Evolutionary conservation across 495 filamentous ascomycete species (phyloP).

Genomic region (Jackrogersella multiformis): DNA sequence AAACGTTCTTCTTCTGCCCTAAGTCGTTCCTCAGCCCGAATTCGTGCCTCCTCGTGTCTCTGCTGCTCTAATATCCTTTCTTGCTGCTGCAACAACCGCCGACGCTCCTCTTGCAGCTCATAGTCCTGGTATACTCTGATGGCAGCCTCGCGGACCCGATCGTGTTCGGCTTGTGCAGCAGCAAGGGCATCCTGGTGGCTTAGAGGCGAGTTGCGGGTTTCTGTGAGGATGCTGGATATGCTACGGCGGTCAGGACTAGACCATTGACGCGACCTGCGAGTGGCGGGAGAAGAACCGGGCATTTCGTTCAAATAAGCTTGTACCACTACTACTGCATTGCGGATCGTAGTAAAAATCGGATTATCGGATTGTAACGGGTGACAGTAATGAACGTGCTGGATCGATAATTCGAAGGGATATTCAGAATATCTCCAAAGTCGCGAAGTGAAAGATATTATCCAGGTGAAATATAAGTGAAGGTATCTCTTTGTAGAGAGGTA

Average conservation of each 20-base stretch:
- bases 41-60: conserved; percentile 62
- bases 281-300: conserved; percentile 51
- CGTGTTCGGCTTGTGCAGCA: conserved; percentile 68
- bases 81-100: conserved; percentile 58
- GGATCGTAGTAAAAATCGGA: too few species aligned
- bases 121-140: conserved; percentile 56
- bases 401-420: background rate
- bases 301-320: conserved; percentile 38
- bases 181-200: conserved; percentile 70
- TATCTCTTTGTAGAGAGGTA: background rate
- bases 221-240: conserved; percentile 50
- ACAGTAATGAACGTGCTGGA: background rate
- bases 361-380: background rate
- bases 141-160: conserved; percentile 70
- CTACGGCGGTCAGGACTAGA: conserved; percentile 47
- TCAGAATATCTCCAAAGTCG: background rate
- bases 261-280: conserved; percentile 48
- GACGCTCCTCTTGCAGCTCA: conserved; percentile 56
- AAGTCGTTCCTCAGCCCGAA: conserved; percentile 54
- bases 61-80: conserved; percentile 52
- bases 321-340: conserved; percentile 30
- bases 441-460: background rate
- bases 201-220: conserved; percentile 55
- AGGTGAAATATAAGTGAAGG: background rate
- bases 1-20: conserved; percentile 54